Conservation (phyloP, 1,284 basidiomycete genomes). For the Microbotryum scabiosae region DNA sequence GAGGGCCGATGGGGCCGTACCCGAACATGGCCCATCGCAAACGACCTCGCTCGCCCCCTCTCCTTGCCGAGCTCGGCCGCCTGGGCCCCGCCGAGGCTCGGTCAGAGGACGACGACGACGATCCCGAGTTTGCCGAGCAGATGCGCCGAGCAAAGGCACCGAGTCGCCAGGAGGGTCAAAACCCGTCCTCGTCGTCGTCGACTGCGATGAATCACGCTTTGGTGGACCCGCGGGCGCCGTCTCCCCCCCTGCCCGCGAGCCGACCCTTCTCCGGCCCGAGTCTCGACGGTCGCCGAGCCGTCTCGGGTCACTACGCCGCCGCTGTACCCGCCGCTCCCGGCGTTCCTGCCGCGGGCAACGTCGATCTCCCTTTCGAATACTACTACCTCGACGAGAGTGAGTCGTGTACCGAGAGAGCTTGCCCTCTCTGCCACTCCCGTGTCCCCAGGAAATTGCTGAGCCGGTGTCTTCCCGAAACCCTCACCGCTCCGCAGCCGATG, state of each 20-base stretch:
- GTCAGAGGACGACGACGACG: neutral
- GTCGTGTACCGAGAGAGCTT: neutral
- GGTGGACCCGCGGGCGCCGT: too few species aligned
- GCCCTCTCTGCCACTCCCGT: too few species aligned
- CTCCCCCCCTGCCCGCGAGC: too few species aligned
- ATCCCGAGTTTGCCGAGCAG: constrained; percentile 1
- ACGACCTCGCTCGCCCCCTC: neutral
- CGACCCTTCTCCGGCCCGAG: too few species aligned
- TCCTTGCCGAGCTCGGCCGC: neutral
- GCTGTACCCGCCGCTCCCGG: neutral
- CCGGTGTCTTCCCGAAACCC: too few species aligned
- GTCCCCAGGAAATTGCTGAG: too few species aligned
- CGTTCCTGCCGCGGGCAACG: constrained; percentile 2
- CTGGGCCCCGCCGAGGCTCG: neutral
- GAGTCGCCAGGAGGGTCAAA: neutral
- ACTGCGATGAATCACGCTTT: too few species aligned
- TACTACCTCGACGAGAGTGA: constrained; percentile 22
- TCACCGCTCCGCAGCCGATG: neutral
- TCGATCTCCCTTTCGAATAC: constrained; percentile 18
- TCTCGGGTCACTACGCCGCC: constrained; percentile 6
- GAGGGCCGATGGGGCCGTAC: too few species aligned
- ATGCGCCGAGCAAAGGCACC: constrained; percentile 3
- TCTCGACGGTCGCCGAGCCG: constrained; percentile 10
- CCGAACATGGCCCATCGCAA: too few species aligned
- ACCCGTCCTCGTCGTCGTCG: too few species aligned